A percentile compares a stretch with the other conserved stretches of the same genome.
Evolutionary conservation across 164 flowering plant genomes (phyloP).

Genomic region (Hamamelis virginiana): DNA sequence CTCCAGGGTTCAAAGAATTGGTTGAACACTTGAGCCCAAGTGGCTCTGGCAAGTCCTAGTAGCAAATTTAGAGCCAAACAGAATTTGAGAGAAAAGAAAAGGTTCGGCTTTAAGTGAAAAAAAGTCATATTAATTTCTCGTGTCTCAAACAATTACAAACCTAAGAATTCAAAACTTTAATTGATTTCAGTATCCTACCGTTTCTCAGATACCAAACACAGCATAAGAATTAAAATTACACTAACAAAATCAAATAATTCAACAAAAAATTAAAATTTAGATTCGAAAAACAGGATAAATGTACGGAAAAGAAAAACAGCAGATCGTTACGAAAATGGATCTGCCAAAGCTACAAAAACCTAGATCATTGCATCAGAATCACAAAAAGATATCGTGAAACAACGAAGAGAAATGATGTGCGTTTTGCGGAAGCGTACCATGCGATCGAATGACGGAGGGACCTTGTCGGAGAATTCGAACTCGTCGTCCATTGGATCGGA

Average conservation of each 20-base stretch:
- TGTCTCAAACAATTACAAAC: background rate
- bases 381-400: background rate
- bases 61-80: no score
- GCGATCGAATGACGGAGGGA: constrained; percentile 20
- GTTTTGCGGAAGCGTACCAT: constrained; percentile 20
- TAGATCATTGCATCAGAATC: no score
- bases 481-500: constrained; percentile 29
- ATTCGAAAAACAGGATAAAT: background rate
- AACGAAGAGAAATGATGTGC: background rate
- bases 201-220: background rate
- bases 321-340: background rate
- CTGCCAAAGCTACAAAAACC: background rate
- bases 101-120: no score
- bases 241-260: background rate
- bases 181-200: background rate
- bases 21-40: no score
- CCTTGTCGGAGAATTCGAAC: constrained; percentile 28
- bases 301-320: background rate
- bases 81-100: no score
- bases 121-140: no score
- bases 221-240: no score
- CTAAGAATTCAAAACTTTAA: background rate
- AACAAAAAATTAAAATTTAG: background rate
- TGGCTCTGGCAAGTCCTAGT: no score
- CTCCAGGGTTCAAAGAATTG: no score